Evolutionary conservation across 208 protist species (phyloP).

Genomic region (Herpetomonas tarakana): DNA sequence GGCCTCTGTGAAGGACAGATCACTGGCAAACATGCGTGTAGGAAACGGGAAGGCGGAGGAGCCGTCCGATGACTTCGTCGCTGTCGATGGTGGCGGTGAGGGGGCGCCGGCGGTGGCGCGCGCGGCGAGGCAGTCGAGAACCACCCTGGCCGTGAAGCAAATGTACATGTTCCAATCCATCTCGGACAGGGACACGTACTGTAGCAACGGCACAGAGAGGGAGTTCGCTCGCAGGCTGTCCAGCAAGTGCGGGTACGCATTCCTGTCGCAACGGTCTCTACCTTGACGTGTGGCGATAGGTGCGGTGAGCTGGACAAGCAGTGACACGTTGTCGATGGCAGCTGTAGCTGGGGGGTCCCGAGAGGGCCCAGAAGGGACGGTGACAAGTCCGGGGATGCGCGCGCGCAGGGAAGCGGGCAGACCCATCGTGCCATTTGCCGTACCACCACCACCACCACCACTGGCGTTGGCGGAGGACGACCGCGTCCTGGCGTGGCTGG

Average conservation of each 20-base stretch:
- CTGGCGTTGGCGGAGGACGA: background rate
- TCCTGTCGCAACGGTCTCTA: constrained; percentile 17
- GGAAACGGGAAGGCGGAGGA: constrained; percentile 28
- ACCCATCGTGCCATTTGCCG: background rate
- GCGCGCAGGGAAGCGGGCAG: background rate
- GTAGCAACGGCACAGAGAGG: constrained; percentile 28
- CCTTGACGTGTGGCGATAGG: background rate
- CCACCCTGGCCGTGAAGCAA: constrained; percentile 35
- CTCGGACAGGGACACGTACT: constrained; percentile 36
- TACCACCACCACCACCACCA: too few species aligned
- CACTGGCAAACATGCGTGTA: constrained; percentile 51
- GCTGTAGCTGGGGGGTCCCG: background rate
- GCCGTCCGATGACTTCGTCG: background rate
- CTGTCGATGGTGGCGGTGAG: background rate
- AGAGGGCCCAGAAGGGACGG: too few species aligned
- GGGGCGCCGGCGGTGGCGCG: constrained; percentile 4
- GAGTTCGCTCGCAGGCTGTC: constrained; percentile 20
- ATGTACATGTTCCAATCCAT: constrained; percentile 79
- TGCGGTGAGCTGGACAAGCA: background rate
- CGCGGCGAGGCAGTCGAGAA: constrained; percentile 34
- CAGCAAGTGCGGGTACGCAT: constrained; percentile 24
- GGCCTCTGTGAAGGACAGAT: constrained; percentile 41
- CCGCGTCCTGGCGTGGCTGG: background rate
- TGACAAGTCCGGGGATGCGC: background rate
- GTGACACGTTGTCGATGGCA: background rate